Percentiles rank a stretch among this genome's conserved stretches.
Conservation (phyloP, 164 flowering plant genomes). For the Liriodendron chinense region DNA sequence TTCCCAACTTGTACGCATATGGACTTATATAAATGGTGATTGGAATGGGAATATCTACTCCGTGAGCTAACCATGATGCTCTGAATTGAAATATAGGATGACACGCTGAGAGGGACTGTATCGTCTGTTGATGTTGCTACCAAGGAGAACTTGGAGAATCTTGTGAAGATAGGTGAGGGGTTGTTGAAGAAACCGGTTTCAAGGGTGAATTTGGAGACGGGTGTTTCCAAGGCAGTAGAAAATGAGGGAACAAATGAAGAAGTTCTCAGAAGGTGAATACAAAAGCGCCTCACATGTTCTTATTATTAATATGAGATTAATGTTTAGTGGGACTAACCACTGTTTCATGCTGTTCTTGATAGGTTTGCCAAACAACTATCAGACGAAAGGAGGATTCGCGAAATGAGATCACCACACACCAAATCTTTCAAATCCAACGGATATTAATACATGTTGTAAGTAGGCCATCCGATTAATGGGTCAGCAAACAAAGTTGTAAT, state of each 20-base stretch:
- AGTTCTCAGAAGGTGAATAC: conserved; percentile 18
- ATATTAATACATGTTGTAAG: too few species aligned
- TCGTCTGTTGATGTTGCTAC: conserved; percentile 17
- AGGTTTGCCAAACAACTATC: conserved; percentile 5
- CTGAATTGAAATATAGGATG: conserved; percentile 11
- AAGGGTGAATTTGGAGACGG: conserved; percentile 23
- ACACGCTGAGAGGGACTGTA: conserved; percentile 7
- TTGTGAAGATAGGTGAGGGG: conserved; percentile 19
- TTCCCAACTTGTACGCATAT: neutral
- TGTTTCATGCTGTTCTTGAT: neutral
- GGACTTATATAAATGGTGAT: neutral
- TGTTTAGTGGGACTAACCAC: neutral
- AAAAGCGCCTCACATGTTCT: neutral
- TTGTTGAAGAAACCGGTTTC: conserved; percentile 19
- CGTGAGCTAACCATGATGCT: neutral
- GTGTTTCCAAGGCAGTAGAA: conserved; percentile 13
- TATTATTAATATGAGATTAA: neutral
- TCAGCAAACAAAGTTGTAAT: too few species aligned
- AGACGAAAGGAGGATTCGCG: conserved; percentile 6
- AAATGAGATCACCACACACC: conserved; percentile 2
- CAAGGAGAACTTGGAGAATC: conserved; percentile 15
- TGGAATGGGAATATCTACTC: neutral
- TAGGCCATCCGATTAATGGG: too few species aligned
- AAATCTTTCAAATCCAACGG: neutral
- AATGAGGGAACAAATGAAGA: conserved; percentile 22